Conservation (phyloP, 441 rosid genomes). For the Metrosideros polymorpha region DNA sequence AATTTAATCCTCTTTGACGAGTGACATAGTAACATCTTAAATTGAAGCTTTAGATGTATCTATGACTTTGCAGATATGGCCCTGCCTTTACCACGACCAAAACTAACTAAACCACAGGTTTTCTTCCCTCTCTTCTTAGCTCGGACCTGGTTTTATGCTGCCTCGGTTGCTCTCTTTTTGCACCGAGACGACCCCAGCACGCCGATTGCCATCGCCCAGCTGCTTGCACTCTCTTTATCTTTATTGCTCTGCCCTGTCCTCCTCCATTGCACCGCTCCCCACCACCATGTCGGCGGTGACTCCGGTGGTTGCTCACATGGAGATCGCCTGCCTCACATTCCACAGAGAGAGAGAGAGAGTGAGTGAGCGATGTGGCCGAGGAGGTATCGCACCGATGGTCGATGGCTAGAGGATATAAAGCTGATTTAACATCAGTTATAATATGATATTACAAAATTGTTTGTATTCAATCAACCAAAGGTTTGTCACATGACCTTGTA, state of each 20-base stretch:
- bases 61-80: background rate
- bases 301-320: background rate
- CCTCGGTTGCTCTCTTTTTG: background rate
- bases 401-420: background rate
- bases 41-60: background rate
- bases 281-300: background rate
- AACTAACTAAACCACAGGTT: background rate
- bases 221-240: background rate
- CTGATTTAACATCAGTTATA: background rate
- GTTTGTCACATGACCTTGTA: constrained; percentile 6
- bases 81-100: background rate
- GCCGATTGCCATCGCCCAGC: background rate
- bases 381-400: background rate
- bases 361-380: background rate
- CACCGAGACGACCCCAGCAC: background rate
- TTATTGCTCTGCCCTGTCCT: background rate
- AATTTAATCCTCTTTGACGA: background rate
- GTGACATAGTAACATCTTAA: background rate
- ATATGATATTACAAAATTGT: background rate
- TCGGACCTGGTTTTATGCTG: background rate
- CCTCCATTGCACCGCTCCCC: background rate
- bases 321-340: background rate
- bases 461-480: background rate
- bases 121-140: background rate
- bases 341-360: background rate